Percentiles rank a stretch among this genome's conserved stretches.
These are phyloP conservation scores for Mortierella sp. DNA, from an alignment of 371 early-diverging fungal species.

Conservation along the genomic window DNA sequence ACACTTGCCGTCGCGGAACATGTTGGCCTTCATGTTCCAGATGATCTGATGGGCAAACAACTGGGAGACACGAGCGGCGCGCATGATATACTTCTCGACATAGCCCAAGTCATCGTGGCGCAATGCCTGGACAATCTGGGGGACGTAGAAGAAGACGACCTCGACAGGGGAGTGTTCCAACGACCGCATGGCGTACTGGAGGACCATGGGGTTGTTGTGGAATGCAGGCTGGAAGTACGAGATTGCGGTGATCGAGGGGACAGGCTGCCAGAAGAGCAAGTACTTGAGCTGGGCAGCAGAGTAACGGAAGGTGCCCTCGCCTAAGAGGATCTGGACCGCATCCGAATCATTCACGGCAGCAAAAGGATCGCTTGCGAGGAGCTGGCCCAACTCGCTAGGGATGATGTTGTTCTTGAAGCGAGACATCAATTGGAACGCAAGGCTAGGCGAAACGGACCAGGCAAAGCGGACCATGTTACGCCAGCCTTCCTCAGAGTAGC, in stretches of 20 bases:
- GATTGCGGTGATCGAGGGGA: constrained; percentile 94
- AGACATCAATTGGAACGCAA: constrained; percentile 84
- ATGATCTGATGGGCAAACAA: constrained; percentile 99
- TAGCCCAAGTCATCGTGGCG: constrained; percentile 92
- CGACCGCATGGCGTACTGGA: constrained; percentile 95
- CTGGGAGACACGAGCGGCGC: constrained; percentile 93
- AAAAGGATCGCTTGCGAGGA: constrained; percentile 76
- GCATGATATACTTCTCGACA: constrained; percentile 93
- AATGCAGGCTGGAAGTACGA: constrained; percentile 80
- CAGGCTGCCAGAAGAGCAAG: constrained; percentile 92
- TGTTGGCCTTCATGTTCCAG: constrained; percentile 99
- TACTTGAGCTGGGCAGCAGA: constrained; percentile 65
- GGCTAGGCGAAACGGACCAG: constrained; percentile 83
- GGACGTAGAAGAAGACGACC: constrained; percentile 97
- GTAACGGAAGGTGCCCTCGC: constrained; percentile 60
- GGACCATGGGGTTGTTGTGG: constrained; percentile 84
- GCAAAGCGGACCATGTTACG: constrained; percentile 81
- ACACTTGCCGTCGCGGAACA: constrained; percentile 91
- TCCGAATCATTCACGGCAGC: constrained; percentile 83
- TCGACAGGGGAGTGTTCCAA: constrained; percentile 93
- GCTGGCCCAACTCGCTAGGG: constrained; percentile 74
- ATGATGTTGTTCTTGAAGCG: constrained; percentile 83
- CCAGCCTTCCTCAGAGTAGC: constrained; percentile 80
- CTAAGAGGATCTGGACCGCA: constrained; percentile 79
- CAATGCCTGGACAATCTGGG: constrained; percentile 99